A percentile compares a stretch with the other conserved stretches of the same genome.
Conservation (phyloP, 192 early-diverging fungal genomes). For the Thamnidium elegans region DNA sequence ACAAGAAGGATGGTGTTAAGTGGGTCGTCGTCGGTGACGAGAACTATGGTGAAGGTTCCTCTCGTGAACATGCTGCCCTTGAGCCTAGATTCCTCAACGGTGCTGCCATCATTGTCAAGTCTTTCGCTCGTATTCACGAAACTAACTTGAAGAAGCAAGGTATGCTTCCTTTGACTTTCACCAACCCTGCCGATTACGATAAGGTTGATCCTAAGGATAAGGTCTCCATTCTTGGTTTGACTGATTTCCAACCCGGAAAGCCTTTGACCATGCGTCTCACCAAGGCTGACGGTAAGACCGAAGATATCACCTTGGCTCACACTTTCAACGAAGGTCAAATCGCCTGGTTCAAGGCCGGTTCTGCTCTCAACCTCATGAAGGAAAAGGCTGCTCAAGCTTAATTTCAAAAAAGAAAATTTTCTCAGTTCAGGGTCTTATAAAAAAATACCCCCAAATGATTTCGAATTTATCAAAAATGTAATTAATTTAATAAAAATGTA, state of each 20-base stretch:
- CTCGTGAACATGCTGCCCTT: conserved; percentile 97
- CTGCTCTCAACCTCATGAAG: conserved; percentile 80
- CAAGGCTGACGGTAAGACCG: conserved; percentile 73
- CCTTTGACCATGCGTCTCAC: conserved; percentile 80
- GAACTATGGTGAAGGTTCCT: conserved; percentile 99
- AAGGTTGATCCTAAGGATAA: conserved; percentile 84
- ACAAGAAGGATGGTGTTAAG: conserved; percentile 81
- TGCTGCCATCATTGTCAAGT: conserved; percentile 90
- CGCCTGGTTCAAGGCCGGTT: conserved; percentile 97
- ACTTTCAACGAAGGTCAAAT: conserved; percentile 99
- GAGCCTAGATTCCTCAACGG: conserved; percentile 96
- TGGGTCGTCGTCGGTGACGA: conserved; percentile 99
- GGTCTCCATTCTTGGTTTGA: conserved; percentile 86
- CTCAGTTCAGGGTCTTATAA: no score
- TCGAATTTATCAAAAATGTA: no score
- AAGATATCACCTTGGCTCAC: conserved; percentile 90
- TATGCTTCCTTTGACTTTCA: conserved; percentile 93
- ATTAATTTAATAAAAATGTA: no score
- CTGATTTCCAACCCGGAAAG: conserved; percentile 76
- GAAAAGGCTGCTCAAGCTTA: conserved; percentile 39
- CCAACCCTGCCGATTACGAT: conserved; percentile 92
- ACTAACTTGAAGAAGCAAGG: conserved; percentile 99
- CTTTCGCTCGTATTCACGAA: conserved; percentile 99
- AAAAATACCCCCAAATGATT: no score
- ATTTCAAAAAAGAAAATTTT: no score